These are phyloP conservation scores for Raphidocelis subcapitata DNA, from an alignment of 139 green algal species.

Conservation along the genomic window DNA sequence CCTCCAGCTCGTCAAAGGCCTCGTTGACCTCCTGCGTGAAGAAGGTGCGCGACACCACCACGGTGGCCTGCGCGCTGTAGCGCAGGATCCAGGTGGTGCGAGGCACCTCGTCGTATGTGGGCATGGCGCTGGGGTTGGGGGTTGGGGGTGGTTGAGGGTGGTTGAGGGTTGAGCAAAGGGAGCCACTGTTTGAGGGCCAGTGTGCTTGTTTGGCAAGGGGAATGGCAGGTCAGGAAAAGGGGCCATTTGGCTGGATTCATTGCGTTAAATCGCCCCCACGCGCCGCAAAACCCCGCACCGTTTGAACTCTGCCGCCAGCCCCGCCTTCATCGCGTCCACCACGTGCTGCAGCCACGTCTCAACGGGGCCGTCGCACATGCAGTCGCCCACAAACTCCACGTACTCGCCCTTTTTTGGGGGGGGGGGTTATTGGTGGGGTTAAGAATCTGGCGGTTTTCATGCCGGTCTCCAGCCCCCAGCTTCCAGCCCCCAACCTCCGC, in stretches of 20 bases:
- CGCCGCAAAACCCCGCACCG: not conserved
- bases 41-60: constrained; percentile 85
- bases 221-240: not conserved
- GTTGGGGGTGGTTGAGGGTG: not conserved
- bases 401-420: constrained; percentile 85
- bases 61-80: constrained; percentile 83
- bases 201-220: not conserved
- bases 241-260: not conserved
- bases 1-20: constrained; percentile 90
- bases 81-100: constrained; percentile 84
- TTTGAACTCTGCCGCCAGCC: constrained; percentile 75
- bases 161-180: not conserved
- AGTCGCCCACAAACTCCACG: constrained; percentile 73
- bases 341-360: constrained; percentile 83
- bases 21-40: constrained; percentile 89
- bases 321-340: constrained; percentile 77
- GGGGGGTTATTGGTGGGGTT: constrained; percentile 50
- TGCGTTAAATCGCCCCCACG: not conserved
- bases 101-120: constrained; percentile 85
- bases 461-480: not conserved
- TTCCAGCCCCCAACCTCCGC: not conserved
- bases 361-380: constrained; percentile 76
- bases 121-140: constrained; percentile 52
- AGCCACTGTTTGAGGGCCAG: too few relatives aligned
- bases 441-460: not conserved